phyloP scores from a whole-genome alignment of 2,329 filamentous ascomycete genomes.

The Aureobasidium pullulans region DNA sequence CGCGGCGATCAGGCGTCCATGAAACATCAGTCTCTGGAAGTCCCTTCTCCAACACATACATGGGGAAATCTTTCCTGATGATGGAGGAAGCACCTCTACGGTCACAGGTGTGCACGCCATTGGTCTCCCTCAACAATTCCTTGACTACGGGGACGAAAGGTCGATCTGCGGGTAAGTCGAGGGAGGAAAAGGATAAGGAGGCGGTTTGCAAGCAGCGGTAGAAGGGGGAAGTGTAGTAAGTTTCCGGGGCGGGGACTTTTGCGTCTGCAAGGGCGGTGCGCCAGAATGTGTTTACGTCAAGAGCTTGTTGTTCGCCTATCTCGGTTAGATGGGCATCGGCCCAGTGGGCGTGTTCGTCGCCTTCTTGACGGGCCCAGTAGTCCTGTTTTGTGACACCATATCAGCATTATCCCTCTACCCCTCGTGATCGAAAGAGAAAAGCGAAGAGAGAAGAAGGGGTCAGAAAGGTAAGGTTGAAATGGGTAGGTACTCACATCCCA shows the following conservation, averaged over 20 bases:
- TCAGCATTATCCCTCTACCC: background rate
- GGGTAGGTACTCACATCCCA: constrained; percentile 17
- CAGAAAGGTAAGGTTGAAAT: background rate
- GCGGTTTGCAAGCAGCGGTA: constrained; percentile 54
- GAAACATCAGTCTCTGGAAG: constrained; percentile 54
- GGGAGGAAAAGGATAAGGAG: constrained; percentile 47
- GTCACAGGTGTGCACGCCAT: constrained; percentile 64
- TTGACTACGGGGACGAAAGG: constrained; percentile 56
- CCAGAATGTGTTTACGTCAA: constrained; percentile 53
- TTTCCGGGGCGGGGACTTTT: constrained; percentile 51
- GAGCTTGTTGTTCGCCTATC: constrained; percentile 47
- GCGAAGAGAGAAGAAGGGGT: background rate
- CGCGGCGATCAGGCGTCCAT: constrained; percentile 37
- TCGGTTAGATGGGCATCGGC: constrained; percentile 53
- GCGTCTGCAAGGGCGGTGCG: constrained; percentile 41
- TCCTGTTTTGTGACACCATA: background rate
- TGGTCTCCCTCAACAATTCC: constrained; percentile 56
- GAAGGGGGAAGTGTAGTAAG: constrained; percentile 58
- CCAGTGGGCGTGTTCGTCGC: constrained; percentile 52
- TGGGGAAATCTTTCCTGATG: constrained; percentile 47
- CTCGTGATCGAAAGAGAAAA: background rate
- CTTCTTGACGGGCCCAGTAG: constrained; percentile 55
- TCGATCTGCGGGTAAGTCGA: constrained; percentile 40
- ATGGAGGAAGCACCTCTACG: constrained; percentile 48
- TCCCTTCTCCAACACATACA: constrained; percentile 51